Percentiles rank a stretch among this genome's conserved stretches.
phyloP scores from a whole-genome alignment of 2,329 filamentous ascomycete species.

The Talaromyces rugulosus region DNA sequence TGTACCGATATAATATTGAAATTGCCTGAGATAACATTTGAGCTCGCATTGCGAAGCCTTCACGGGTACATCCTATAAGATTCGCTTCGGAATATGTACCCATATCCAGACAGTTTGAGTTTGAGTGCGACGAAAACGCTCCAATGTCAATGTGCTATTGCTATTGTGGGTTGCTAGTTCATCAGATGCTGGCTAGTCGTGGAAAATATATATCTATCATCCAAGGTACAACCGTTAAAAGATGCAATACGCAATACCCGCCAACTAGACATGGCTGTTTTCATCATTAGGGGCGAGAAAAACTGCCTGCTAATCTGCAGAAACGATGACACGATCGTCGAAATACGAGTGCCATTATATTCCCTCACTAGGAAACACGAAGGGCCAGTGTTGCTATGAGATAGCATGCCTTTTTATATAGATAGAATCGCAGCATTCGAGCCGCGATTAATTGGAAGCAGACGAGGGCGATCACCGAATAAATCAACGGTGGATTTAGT shows the following conservation, averaged over 20 bases:
- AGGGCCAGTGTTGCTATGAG: neutral
- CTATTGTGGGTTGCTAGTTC: neutral
- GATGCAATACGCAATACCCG: neutral
- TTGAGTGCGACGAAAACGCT: neutral
- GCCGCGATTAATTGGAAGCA: neutral
- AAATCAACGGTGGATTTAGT: neutral
- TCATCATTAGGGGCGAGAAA: neutral
- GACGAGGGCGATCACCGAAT: neutral
- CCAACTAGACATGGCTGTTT: neutral
- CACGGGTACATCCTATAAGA: no score
- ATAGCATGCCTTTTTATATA: neutral
- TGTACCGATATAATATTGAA: no score
- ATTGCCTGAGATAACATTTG: no score
- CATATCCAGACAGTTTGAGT: neutral
- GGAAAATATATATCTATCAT: neutral
- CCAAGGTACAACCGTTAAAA: neutral
- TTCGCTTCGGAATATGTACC: no score
- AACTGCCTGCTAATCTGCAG: neutral
- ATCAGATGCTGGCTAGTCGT: neutral
- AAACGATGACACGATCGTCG: neutral
- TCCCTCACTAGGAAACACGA: neutral
- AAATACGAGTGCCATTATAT: neutral
- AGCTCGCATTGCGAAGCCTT: no score
- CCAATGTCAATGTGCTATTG: neutral
- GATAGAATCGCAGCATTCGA: neutral